Evolutionary conservation across 306 rosid genomes (phyloP).

Genomic region (Prunus salicina): DNA sequence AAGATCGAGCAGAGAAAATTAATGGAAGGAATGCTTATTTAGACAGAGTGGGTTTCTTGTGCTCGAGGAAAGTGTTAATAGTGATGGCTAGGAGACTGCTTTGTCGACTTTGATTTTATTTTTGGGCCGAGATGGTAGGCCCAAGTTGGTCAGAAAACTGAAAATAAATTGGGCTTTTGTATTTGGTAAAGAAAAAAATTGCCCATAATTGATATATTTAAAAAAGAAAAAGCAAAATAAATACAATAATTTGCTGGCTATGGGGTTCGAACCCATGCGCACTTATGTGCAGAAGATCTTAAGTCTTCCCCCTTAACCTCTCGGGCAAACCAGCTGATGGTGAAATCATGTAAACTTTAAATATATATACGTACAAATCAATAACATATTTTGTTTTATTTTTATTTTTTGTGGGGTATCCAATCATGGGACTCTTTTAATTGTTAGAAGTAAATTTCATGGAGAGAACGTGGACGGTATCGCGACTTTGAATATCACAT

Average conservation of each 20-base stretch:
- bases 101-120: neutral
- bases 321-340: constrained; percentile 20
- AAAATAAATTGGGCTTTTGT: neutral
- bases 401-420: neutral
- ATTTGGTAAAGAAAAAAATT: neutral
- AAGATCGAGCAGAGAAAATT: constrained; percentile 4
- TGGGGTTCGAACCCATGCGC: constrained; percentile 45
- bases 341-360: accelerated
- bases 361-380: too few species aligned
- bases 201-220: neutral
- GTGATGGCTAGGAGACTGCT: too few species aligned
- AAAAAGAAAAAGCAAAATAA: accelerated
- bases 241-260: constrained; percentile 10
- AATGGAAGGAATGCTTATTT: neutral
- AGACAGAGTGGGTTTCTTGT: neutral
- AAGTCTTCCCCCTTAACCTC: constrained; percentile 34
- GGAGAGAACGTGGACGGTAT: constrained; percentile 26
- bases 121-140: neutral
- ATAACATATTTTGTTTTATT: neutral
- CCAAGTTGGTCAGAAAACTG: neutral
- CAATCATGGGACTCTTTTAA: neutral
- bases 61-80: constrained; percentile 16
- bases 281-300: constrained; percentile 41
- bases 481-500: constrained; percentile 24
- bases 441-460: constrained; percentile 14